These are phyloP conservation scores for Ophiocordyceps robertsii DNA, from an alignment of 2,329 filamentous ascomycete genomes.

Conservation along the genomic window DNA sequence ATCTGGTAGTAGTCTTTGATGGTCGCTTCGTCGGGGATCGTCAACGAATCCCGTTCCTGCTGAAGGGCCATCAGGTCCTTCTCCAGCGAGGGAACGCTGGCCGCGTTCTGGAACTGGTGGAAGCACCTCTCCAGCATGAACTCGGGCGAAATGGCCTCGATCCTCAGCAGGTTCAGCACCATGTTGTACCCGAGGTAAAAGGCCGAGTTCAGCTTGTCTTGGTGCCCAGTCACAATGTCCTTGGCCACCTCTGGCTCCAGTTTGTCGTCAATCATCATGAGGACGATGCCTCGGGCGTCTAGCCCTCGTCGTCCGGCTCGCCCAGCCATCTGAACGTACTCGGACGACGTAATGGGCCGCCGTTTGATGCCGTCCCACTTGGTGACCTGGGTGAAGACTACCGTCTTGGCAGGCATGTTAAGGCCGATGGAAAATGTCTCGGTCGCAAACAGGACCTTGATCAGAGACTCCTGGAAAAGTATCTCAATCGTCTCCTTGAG, in stretches of 20 bases:
- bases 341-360: conserved; percentile 81
- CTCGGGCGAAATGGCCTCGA: conserved; percentile 98
- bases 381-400: conserved; percentile 93
- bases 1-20: conserved; percentile 93
- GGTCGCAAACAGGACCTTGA: conserved; percentile 95
- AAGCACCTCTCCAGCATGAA: conserved; percentile 99
- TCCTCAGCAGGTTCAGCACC: conserved; percentile 89
- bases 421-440: conserved; percentile 98
- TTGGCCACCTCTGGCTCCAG: conserved; percentile 92
- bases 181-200: conserved; percentile 99
- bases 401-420: conserved; percentile 98
- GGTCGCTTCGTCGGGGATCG: conserved; percentile 72
- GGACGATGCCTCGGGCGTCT: conserved; percentile 94
- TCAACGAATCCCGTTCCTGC: conserved; percentile 55
- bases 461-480: conserved; percentile 91
- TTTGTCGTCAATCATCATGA: conserved; percentile 98
- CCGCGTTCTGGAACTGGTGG: conserved; percentile 94
- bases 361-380: conserved; percentile 81
- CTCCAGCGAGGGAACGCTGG: conserved; percentile 72
- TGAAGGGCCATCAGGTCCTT: conserved; percentile 72
- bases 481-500: conserved; percentile 98
- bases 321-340: conserved; percentile 98
- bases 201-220: conserved; percentile 93
- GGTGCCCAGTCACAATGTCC: conserved; percentile 88
- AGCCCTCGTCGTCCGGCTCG: conserved; percentile 93